Evolutionary conservation across 2,329 filamentous ascomycete genomes (phyloP).

Genomic region (Beauveria sp.): DNA sequence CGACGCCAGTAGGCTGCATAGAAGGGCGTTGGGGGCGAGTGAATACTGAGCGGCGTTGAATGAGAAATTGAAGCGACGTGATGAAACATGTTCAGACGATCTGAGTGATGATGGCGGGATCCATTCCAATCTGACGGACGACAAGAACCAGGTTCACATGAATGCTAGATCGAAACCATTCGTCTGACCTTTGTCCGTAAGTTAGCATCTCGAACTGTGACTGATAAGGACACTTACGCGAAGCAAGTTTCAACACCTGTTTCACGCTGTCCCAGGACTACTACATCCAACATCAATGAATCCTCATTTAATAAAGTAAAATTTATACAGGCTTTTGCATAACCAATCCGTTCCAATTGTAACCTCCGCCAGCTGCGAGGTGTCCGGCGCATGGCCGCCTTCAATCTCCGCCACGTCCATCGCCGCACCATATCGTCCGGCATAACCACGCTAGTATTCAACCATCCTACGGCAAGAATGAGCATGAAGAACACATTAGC

Average conservation of each 20-base stretch:
- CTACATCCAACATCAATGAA: background rate
- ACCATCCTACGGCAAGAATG: no score
- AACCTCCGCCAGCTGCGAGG: background rate
- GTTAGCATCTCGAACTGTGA: background rate
- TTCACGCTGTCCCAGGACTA: background rate
- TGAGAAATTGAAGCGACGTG: background rate
- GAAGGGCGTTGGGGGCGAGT: background rate
- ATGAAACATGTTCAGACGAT: background rate
- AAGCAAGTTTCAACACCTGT: background rate
- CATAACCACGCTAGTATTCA: no score
- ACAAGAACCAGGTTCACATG: background rate
- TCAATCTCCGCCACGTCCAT: background rate
- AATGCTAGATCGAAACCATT: background rate
- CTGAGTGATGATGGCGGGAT: background rate
- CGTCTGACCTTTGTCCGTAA: background rate
- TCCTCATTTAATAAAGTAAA: background rate
- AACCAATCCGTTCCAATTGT: no score
- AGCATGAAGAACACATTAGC: no score
- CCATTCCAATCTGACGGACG: background rate
- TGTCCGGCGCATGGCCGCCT: no score
- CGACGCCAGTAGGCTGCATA: background rate
- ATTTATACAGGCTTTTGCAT: no score
- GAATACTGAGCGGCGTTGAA: background rate
- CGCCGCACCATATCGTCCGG: no score
- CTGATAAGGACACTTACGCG: background rate